Evolutionary conservation across 768 basidiomycete species (phyloP).

Genomic region (Collybia mongolica): DNA sequence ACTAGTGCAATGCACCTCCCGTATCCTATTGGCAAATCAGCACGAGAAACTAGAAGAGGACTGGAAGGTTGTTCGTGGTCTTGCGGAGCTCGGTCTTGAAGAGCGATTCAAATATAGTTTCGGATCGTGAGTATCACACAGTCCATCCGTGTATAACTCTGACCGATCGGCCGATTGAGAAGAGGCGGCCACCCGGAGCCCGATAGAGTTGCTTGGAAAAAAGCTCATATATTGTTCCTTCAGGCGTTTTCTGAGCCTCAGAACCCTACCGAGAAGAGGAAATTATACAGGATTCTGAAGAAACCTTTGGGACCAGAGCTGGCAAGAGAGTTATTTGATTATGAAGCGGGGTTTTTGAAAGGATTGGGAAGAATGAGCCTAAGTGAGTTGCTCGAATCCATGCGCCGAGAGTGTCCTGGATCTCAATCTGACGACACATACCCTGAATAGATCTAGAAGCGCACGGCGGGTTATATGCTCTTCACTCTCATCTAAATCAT

Average conservation of each 20-base stretch:
- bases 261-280: conserved; percentile 48
- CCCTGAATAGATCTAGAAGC: conserved; percentile 69
- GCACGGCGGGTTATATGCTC: conserved; percentile 81
- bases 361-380: conserved; percentile 78
- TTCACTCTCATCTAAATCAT: conserved; percentile 90
- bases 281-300: conserved; percentile 52
- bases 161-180: neutral
- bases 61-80: conserved; percentile 52
- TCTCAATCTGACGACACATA: conserved; percentile 35
- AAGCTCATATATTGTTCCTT: conserved; percentile 55
- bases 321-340: conserved; percentile 63
- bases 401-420: conserved; percentile 1
- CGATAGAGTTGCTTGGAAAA: conserved; percentile 66
- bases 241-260: conserved; percentile 64
- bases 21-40: conserved; percentile 55
- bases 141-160: neutral
- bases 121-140: conserved; percentile 32
- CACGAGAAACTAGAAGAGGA: conserved; percentile 46
- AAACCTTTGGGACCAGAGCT: conserved; percentile 50
- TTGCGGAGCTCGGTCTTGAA: conserved; percentile 79
- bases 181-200: conserved; percentile 41
- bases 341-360: conserved; percentile 65
- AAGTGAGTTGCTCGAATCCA: conserved; percentile 46
- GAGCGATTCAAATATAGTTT: conserved; percentile 57
- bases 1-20: conserved; percentile 62